These are phyloP conservation scores for Didymellaceae sp. DNA, from an alignment of 2,329 filamentous ascomycete species.

Conservation along the genomic window DNA sequence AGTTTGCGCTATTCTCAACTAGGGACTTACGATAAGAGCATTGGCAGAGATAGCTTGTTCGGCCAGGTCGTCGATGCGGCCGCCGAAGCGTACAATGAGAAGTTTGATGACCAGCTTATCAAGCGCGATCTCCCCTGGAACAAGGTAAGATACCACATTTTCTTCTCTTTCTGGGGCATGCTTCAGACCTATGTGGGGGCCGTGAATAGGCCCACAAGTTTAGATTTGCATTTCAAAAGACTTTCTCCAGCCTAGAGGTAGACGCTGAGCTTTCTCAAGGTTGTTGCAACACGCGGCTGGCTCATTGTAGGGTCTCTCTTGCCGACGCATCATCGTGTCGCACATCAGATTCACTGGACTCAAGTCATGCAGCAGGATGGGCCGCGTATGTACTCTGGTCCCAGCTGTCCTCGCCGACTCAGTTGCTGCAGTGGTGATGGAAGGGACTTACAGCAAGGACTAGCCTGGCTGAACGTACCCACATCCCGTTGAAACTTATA, in stretches of 20 bases:
- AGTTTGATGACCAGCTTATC: constrained; percentile 26
- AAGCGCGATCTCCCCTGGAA: constrained; percentile 33
- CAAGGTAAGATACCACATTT: constrained; percentile 30
- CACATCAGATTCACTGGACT: constrained; percentile 27
- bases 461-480: constrained; percentile 22
- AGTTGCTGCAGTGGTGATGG: constrained; percentile 13
- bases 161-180: not conserved
- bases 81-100: constrained; percentile 28
- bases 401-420: constrained; percentile 14
- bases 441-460: constrained; percentile 9
- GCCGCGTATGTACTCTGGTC: constrained; percentile 26
- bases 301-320: constrained; percentile 19
- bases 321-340: constrained; percentile 19
- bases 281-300: constrained; percentile 25
- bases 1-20: constrained; percentile 20
- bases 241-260: not conserved
- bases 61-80: constrained; percentile 18
- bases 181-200: no score
- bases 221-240: no score
- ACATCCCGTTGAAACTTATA: constrained; percentile 3
- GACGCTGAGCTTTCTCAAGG: constrained; percentile 23
- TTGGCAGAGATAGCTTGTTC: not conserved
- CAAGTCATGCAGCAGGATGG: constrained; percentile 18
- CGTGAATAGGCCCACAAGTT: no score
- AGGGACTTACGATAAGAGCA: not conserved